Base-by-base conservation (phyloP, 371 early-diverging fungal genomes). In the Zychaea mexicana region DNA sequence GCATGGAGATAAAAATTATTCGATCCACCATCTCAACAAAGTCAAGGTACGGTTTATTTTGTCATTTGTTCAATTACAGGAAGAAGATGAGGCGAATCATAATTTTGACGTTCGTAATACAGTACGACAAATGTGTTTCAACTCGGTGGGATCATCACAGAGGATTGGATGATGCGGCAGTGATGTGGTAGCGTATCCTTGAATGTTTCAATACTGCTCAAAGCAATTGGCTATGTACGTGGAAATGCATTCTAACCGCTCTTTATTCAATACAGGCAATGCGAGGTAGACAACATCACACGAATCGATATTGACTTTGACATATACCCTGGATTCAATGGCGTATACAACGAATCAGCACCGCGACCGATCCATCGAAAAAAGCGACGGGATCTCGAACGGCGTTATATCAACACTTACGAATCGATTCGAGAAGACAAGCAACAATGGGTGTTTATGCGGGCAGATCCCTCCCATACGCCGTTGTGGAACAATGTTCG, bases 401-500 rank as follows among this genome's bases (percentile, higher is more conserved):
- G 49, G 52, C 64, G 73, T 5, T 70, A 67, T 36, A 63, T 55
- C 2, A 70, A 70, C 38, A 70, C 47, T 0, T 74, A 70, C 39
- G 67, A 70, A 45, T 66, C 74, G 0, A 74, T 74, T 45, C 70
- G 74, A 15, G 64, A 46, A 15, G 74, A 74, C 47, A 74, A 74
- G 54, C 74, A 74, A 32, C 74, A 74, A 53, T 74, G 74, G 74
- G 39, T 74, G 10, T 74, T 74, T 54, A 68, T 74, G 61, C 70
- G 70, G 15, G 64, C 58, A 4, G 65, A 70, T 52, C 65, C 67
- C 21, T 46, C 57, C 10, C 27, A 46, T 13, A 61, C 54, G 8
- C 66, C 66, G 2, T 24, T 46, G 1, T 72, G 64, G 64, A 64
- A n/a, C 15, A 68, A 72, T 52, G 70, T 74, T 1, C 58, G 59